These are phyloP conservation scores for Delphinella strobiligena DNA, from an alignment of 2,329 filamentous ascomycete species.

Conservation along the genomic window DNA sequence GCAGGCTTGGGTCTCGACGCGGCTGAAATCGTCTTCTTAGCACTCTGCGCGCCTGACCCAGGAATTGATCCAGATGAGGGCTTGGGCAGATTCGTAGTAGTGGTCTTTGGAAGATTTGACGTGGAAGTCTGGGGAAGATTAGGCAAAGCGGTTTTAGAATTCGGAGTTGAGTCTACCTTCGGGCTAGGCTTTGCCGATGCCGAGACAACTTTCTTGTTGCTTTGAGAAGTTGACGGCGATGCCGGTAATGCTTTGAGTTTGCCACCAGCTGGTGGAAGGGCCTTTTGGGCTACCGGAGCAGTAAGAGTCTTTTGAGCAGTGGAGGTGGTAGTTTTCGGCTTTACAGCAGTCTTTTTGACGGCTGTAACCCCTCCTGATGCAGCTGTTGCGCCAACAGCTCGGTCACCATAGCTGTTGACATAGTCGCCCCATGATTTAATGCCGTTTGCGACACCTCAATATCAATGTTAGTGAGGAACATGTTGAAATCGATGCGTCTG, in stretches of 20 bases:
- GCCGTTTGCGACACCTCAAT: conserved; percentile 23
- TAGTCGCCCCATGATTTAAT: conserved; percentile 21
- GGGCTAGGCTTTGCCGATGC: conserved; percentile 1
- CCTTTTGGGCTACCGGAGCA: conserved; percentile 7
- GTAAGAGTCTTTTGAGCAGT: conserved; percentile 3
- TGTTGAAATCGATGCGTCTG: background rate
- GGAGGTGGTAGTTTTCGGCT: conserved; percentile 3
- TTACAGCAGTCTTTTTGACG: conserved; percentile 9
- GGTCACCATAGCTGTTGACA: conserved; percentile 23
- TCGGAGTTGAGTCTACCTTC: background rate
- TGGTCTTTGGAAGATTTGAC: background rate
- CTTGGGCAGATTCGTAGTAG: background rate
- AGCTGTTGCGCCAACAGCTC: conserved; percentile 18
- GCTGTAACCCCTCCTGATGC: conserved; percentile 16
- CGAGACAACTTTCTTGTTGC: conserved; percentile 1
- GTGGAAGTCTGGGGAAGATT: background rate
- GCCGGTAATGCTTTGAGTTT: conserved; percentile 10
- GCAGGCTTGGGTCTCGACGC: conserved; percentile 5
- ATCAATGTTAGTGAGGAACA: background rate
- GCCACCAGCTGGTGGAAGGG: conserved; percentile 11
- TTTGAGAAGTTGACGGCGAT: background rate
- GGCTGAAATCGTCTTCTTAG: conserved; percentile 3
- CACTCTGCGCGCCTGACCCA: background rate
- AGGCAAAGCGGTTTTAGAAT: background rate
- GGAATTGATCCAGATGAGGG: background rate